Evolutionary conservation across 805 yeast genomes (phyloP), one percentile per base, ranked within the genome.

Genomic region (Saccharomycopsis schoenii): DNA sequence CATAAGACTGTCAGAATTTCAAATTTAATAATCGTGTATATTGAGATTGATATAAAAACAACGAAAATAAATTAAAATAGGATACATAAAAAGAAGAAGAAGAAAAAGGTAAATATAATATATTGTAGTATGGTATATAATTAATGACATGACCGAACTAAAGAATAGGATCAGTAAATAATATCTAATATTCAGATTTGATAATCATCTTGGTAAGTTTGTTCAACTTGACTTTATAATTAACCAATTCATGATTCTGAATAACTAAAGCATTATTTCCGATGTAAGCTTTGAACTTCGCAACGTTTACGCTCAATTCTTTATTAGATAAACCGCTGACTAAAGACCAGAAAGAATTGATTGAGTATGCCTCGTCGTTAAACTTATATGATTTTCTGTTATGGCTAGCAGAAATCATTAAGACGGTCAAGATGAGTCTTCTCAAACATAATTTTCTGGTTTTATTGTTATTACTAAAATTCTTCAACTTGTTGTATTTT

Each of bases 361-460:
- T 34, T 11, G 40, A n/a, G 50, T 59, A 61, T 21, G 51, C 56
- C 39, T 55, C 58, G 58, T n/a, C 24, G 2, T 25, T 17, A 14
- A 34, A n/a, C 41, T 25, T 57, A 41, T 36, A 56, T 17, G 25
- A 61, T 58, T 36, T 55, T 37, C 19, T 52, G 19, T 36, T 34
- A 17, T 40, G 60, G 14, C 41, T 56, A 15, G 47, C 21, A 37
- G 55, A 56, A 34, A 54, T 41, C 12, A 56, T 29, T 19, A 60
- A 59, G 43, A 61, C 47, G 19, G 62, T 59, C 11, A 63, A 54
- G 10, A 63, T 63, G 41, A 63, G 41, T 21, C 65, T 51, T 39
- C 65, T 51, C 2, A 63, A 55, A 51, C 65, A 63, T 19, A 63
- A 34, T 40, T 54, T 60, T 24, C 52, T 52, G 19, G 56, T 47